phyloP scores from a whole-genome alignment of 768 basidiomycete species.

The Tulasnella sp. region DNA sequence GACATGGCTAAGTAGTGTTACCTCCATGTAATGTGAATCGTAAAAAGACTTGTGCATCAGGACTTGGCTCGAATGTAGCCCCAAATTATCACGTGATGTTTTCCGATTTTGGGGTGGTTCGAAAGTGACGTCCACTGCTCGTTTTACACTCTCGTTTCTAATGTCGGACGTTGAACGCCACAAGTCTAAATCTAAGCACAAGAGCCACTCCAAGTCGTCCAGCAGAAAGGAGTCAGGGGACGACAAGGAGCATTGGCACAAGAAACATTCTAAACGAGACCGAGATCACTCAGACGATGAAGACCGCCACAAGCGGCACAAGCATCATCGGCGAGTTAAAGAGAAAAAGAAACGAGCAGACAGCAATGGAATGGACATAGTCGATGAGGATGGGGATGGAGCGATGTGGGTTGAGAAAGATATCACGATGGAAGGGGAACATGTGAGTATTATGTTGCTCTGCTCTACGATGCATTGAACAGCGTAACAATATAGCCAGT shows the following conservation, averaged over 20 bases:
- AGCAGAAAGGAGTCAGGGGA: background rate
- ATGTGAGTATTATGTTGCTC: conserved; percentile 34
- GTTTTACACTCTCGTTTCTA: too few relatives aligned
- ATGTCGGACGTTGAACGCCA: too few relatives aligned
- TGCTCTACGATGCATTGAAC: conserved; percentile 7
- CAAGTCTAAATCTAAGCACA: too few relatives aligned
- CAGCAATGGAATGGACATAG: conserved; percentile 32
- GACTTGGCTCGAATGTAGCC: too few relatives aligned
- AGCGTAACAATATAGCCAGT: conserved; percentile 49
- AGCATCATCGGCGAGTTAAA: conserved; percentile 21
- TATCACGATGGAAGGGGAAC: conserved; percentile 62
- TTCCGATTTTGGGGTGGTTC: too few relatives aligned
- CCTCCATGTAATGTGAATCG: too few relatives aligned
- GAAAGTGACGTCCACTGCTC: too few relatives aligned
- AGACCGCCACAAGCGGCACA: conserved; percentile 12
- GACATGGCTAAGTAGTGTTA: too few relatives aligned
- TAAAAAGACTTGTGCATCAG: too few relatives aligned
- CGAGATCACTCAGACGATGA: conserved; percentile 1
- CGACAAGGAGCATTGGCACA: background rate
- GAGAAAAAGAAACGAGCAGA: conserved; percentile 23
- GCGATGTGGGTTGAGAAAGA: conserved; percentile 85
- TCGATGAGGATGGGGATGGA: conserved; percentile 58
- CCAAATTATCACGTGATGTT: too few relatives aligned
- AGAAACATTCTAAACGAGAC: conserved; percentile 12
- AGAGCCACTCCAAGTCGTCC: background rate